A percentile compares a stretch with the other conserved stretches of the same genome.
Evolutionary conservation across 345 rosid genomes (phyloP).

Genomic region (Arabidopsis suecica): DNA sequence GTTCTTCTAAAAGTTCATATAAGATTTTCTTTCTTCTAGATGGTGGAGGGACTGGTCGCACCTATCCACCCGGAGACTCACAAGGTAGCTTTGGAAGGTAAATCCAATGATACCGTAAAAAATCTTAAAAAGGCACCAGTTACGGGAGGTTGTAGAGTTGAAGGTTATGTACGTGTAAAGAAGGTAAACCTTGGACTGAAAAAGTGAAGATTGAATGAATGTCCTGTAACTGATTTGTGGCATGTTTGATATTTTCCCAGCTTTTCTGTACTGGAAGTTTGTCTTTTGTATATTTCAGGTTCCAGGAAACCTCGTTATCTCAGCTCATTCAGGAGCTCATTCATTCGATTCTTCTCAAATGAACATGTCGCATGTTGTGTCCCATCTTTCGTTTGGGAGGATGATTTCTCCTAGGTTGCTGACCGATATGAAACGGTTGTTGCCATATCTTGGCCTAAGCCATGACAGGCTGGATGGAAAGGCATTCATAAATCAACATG

Average conservation of each 20-base stretch:
- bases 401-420: slow-evolving; percentile 61
- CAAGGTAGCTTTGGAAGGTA: slow-evolving; percentile 52
- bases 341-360: slow-evolving; percentile 88
- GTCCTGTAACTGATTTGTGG: slow-evolving; percentile 13
- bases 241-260: slow-evolving; percentile 11
- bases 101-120: slow-evolving; percentile 48
- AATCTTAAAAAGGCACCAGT: slow-evolving; percentile 63
- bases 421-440: slow-evolving; percentile 68
- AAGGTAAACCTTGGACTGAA: slow-evolving; percentile 60
- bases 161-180: slow-evolving; percentile 96
- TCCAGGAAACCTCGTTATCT: slow-evolving; percentile 88
- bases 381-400: slow-evolving; percentile 87
- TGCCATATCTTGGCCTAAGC: slow-evolving; percentile 84
- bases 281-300: slow-evolving; percentile 60
- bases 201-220: slow-evolving; percentile 20
- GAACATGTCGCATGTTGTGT: slow-evolving; percentile 95
- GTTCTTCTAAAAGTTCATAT: slow-evolving; percentile 24
- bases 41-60: slow-evolving; percentile 73
- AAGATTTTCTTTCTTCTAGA: slow-evolving; percentile 55
- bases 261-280: slow-evolving; percentile 2
- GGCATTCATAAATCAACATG: slow-evolving; percentile 76
- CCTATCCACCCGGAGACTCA: slow-evolving; percentile 70
- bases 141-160: slow-evolving; percentile 96
- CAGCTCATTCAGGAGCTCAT: slow-evolving; percentile 92
- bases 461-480: slow-evolving; percentile 85